A percentile compares a stretch with the other conserved stretches of the same genome.
Conservation (phyloP, 2,329 filamentous ascomycete genomes). For the Penicillium fuscoglaucum region DNA sequence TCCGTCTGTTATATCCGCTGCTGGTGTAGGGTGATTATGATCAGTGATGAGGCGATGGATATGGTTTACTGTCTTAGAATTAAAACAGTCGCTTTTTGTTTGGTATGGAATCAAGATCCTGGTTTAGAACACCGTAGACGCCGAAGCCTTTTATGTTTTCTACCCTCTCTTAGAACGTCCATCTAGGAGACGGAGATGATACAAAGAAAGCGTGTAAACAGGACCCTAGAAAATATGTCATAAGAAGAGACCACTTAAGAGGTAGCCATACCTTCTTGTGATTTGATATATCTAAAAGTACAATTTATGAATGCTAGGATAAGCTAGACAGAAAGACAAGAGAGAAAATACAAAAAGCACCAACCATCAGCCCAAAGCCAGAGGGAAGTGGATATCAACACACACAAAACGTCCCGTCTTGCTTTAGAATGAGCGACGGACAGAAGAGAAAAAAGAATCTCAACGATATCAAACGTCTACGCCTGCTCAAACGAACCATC, state of each 20-base stretch:
- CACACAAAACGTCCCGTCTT: conserved; percentile 12
- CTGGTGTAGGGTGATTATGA: neutral
- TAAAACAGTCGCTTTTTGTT: neutral
- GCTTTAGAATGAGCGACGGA: conserved; percentile 1
- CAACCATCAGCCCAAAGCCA: conserved; percentile 15
- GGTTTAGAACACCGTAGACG: too few relatives aligned
- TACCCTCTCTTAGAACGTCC: neutral
- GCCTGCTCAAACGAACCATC: conserved; percentile 11
- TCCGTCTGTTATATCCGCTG: neutral
- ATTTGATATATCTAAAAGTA: conserved; percentile 30
- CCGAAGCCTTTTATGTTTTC: neutral
- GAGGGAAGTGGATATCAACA: conserved; percentile 19
- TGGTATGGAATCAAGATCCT: neutral
- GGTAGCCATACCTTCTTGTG: conserved; percentile 12
- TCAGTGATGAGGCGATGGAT: neutral
- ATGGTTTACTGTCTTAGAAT: neutral
- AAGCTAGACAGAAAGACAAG: conserved; percentile 14
- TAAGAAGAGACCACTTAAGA: neutral
- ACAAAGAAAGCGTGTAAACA: neutral
- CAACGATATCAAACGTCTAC: neutral
- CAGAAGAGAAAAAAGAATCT: conserved; percentile 2
- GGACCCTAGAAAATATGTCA: neutral
- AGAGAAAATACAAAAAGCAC: conserved; percentile 19
- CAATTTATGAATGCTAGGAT: conserved; percentile 27
- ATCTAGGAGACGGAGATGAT: too few relatives aligned